Base-by-base conservation (phyloP, 495 filamentous ascomycete species). In the Daldinia caldariorum region DNA sequence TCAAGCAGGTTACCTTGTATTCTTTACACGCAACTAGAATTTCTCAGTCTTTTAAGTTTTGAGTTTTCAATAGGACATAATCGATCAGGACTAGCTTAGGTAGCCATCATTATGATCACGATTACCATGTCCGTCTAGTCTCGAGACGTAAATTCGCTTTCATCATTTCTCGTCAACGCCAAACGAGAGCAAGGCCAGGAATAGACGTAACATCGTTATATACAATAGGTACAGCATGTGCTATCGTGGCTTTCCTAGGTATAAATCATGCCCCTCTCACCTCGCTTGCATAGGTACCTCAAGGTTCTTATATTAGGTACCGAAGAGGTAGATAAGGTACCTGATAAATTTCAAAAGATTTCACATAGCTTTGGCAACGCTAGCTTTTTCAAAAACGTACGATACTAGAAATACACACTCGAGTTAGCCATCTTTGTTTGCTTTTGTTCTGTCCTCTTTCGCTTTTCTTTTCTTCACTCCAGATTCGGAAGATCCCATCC, bases 401-500 rank as follows among this genome's bases (percentile, higher is more conserved):
- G 35, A 50, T 47, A 47, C 43, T 37, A 58, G 41, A 38, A n/a
- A 57, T 45, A 47, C 43, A 62, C 14, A 71, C 37, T 16, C 6
- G 32, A 63, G 20, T 39, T 37, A 62, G 37, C 31, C 43, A 34
- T 38, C 26, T 26, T 26, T 26, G 26, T 3, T 26, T 26, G 1
- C 1, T 26, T 3, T 26, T 26, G 26, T 26, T 26, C 26, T 26
- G 26, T 26, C 3, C 26, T 26, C 1, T 3, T 26, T 26, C 26
- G 26, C 26, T 26, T 26, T 26, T 26, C 26, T 26, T 26, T 26
- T 26, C 3, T n/a, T 31, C 69, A 73, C 51, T 77, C 75, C 37
- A 75, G 47, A 31, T 75, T 74, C 32, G 61, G 34, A 20, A 75
- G 67, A 45, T 76, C 68, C 73, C 75, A 77, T 37, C 66, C 67